Base-by-base conservation (phyloP, 495 filamentous ascomycete genomes). In the Aspergillus kassunensis region DNA sequence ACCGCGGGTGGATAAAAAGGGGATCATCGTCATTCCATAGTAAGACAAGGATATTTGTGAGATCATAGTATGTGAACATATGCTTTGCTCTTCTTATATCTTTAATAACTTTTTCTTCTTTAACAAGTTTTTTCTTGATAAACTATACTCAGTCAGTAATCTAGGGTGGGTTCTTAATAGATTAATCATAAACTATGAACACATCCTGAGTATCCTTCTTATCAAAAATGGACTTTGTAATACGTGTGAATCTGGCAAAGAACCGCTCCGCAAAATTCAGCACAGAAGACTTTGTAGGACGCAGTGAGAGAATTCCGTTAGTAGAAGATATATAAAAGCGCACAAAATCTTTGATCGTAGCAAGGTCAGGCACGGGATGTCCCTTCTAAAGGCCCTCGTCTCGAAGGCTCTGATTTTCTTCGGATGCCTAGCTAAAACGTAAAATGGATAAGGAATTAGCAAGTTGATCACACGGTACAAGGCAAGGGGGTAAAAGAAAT, bases 311-410 rank as follows among this genome's bases (percentile, higher is more conserved):
- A 13, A 43, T 40, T 52, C 42, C 33, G 31, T 52, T 18, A 4
- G 34, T 43, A 42, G 54, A 52, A 34, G 16, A 43, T 13, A 53
- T 48, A 18, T 57, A 57, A 33, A 40, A 57, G 29, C 54, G 49
- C 40, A 57, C 36, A 53, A 57, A 57, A 27, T 53, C 54, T 41
- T 57, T 57, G 34, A 47, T 33, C 30, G 31, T 57, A 27, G 48
- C 54, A 5, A 57, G 49, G 36, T 57, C 33, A n/a, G 54, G 54
- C 39, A 45, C 47, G n/a, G 47, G 33, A 19, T 53, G n/a, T 53
- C 49, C 49, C 37, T 51, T 33, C 33, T 33, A 30, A 27, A 44
- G 49, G 30, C 49, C 49, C 20, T 53, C 18, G 10, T 53, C 35
- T 44, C 41, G 40, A 37, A 51, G 23, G 21, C 13, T 21, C 24